Conservation (phyloP, 352 stramenopile genomes). For the Pythium sukuiense region DNA sequence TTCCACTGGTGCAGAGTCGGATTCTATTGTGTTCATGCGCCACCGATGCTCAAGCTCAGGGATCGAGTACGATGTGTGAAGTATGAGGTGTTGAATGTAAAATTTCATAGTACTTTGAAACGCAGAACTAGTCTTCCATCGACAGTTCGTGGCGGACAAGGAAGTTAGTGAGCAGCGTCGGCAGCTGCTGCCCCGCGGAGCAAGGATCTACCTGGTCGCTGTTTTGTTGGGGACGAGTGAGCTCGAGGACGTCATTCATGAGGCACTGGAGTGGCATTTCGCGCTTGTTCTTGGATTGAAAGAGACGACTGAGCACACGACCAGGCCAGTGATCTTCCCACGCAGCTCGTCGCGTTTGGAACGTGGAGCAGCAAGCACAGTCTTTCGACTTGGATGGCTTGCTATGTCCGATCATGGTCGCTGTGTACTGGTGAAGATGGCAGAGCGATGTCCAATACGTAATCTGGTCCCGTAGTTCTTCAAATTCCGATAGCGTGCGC, state of each 20-base stretch:
- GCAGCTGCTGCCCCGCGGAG: constrained; percentile 10
- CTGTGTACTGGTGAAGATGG: constrained; percentile 2
- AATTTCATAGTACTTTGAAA: not conserved
- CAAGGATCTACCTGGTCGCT: constrained; percentile 1
- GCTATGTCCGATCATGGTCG: not conserved
- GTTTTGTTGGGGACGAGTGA: constrained; percentile 7
- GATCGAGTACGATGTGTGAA: not conserved
- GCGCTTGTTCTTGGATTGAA: constrained; percentile 1
- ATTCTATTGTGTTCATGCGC: constrained; percentile 17
- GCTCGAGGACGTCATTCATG: constrained; percentile 11
- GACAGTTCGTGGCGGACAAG: constrained; percentile 25
- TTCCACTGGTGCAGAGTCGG: not conserved
- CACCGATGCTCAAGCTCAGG: not conserved
- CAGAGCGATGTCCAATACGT: constrained; percentile 4
- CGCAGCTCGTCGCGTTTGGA: constrained; percentile 4
- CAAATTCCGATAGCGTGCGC: constrained; percentile 19
- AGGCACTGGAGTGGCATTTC: constrained; percentile 11
- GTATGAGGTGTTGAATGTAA: not conserved
- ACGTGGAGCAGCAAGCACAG: constrained; percentile 14
- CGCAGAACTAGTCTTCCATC: constrained; percentile 20
- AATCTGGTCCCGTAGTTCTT: constrained; percentile 17
- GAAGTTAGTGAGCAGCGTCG: constrained; percentile 17
- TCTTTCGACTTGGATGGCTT: not conserved
- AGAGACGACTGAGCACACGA: constrained; percentile 6
- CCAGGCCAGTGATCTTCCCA: constrained; percentile 21